Conservation (phyloP, 2,329 filamentous ascomycete species). For the Aspergillus ochraceoroseus region DNA sequence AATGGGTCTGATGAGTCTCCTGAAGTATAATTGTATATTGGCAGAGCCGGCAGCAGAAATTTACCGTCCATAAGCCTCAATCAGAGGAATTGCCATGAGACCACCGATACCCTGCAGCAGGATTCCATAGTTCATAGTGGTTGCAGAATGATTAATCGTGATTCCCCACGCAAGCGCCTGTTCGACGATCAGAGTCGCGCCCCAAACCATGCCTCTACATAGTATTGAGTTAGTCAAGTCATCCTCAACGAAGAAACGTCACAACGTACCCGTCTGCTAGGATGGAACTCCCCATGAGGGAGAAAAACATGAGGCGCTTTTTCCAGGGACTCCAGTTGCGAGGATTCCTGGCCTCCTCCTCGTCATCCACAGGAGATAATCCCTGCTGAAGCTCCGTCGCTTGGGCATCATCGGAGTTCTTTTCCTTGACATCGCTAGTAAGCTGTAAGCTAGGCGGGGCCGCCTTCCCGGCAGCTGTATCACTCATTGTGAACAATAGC, state of each 20-base stretch:
- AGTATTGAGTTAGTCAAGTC: not conserved
- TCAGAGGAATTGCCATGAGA: conserved; percentile 37
- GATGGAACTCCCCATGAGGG: conserved; percentile 35
- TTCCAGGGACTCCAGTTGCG: conserved; percentile 29
- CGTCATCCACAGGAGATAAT: not conserved
- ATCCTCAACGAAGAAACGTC: not conserved
- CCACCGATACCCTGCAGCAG: conserved; percentile 39
- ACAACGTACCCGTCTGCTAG: conserved; percentile 34
- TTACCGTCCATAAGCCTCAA: conserved; percentile 41
- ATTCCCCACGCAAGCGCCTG: conserved; percentile 38
- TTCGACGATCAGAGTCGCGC: conserved; percentile 38
- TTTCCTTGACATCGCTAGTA: not conserved
- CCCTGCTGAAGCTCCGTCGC: not conserved
- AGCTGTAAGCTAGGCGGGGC: too few relatives aligned
- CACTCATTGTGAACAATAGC: too few relatives aligned
- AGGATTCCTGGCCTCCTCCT: conserved; percentile 23
- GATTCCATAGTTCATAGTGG: conserved; percentile 41
- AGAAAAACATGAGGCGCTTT: conserved; percentile 32
- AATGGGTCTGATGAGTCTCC: too few relatives aligned
- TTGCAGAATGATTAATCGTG: conserved; percentile 31
- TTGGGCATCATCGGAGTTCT: not conserved
- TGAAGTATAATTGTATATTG: too few relatives aligned
- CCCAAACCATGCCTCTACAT: conserved; percentile 39
- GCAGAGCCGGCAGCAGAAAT: too few relatives aligned
- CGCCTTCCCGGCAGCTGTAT: too few relatives aligned